Evolutionary conservation across 257 asterid genomes (phyloP).

Genomic region (Solanum pennellii): DNA sequence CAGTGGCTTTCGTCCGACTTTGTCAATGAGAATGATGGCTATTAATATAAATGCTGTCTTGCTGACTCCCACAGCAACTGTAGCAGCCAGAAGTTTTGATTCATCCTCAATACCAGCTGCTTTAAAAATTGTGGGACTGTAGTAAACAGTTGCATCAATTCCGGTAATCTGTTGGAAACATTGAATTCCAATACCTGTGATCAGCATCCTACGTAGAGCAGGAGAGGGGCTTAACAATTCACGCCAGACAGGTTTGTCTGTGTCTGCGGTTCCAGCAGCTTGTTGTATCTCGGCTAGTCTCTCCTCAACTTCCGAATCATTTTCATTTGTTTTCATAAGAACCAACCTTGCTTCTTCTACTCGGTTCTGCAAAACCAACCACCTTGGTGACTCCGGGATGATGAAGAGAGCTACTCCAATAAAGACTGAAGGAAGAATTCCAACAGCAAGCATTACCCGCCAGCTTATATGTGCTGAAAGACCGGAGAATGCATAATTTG

Average conservation of each 20-base stretch:
- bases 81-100: conserved; percentile 71
- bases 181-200: conserved; percentile 83
- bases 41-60: conserved; percentile 61
- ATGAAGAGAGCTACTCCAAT: conserved; percentile 61
- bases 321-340: conserved; percentile 65
- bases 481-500: conserved; percentile 70
- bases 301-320: conserved; percentile 65
- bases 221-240: conserved; percentile 66
- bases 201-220: conserved; percentile 52
- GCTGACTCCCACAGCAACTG: conserved; percentile 79
- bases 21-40: conserved; percentile 70
- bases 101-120: conserved; percentile 62
- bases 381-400: conserved; percentile 87
- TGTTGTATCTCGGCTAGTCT: conserved; percentile 61
- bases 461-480: conserved; percentile 61
- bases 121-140: conserved; percentile 73
- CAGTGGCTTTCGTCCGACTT: conserved; percentile 76
- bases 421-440: conserved; percentile 65
- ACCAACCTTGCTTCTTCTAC: conserved; percentile 65
- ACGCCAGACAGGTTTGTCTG: conserved; percentile 62
- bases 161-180: conserved; percentile 88
- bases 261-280: conserved; percentile 37
- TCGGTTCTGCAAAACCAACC: conserved; percentile 67
- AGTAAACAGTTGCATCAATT: conserved; percentile 85
- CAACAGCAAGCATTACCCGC: conserved; percentile 91